Evolutionary conservation across 768 basidiomycete species (phyloP), one percentile per base, ranked within the genome.

Genomic region (Naganishia friedmannii): DNA sequence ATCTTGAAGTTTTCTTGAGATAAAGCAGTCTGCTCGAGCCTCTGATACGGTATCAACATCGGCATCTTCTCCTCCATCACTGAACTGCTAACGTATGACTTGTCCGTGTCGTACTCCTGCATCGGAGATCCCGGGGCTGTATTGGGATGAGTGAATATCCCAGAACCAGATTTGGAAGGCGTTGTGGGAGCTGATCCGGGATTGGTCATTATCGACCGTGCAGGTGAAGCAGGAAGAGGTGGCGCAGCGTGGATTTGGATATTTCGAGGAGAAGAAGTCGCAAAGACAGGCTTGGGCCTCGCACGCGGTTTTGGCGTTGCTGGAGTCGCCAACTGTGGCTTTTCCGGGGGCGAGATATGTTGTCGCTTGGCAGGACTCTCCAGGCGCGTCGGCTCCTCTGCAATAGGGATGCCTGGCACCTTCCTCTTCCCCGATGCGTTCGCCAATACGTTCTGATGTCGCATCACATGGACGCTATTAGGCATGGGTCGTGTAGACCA

Each of bases 61-160:
- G 60, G 39, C 60, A 63, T 63, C 60, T 63, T 63, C 42, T 63
- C 60, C 60, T 63, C 60, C 42, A 63, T 63, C 2, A 63, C 60
- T 42, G 60, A 63, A 45, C 60, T 63, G 42, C 60, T 63, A 28
- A 63, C 60, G 29, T 63, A 63, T 34, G 60, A 63, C 60, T 42
- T n/a, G 39, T 63, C 60, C 26, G 60, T 63, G 9, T 63, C 60
- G 60, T 63, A 63, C 21, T 63, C 60, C 39, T 63, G 60, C 5
- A 63, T 28, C 60, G 60, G 60, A 37, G 60, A 63, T 17, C 17
- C 60, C 19, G 26, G 60, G 3, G 60, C 60, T 19, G 60, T 63
- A 28, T 28, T 15, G 39, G 26, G 26, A 3, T 26, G 28, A 10
- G 60, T 26, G 42, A 45, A 63, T 10, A 42, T 42, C 2, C 42